Conservation (phyloP, 2,329 filamentous ascomycete genomes). For the Ascochyta clinopodiicola region DNA sequence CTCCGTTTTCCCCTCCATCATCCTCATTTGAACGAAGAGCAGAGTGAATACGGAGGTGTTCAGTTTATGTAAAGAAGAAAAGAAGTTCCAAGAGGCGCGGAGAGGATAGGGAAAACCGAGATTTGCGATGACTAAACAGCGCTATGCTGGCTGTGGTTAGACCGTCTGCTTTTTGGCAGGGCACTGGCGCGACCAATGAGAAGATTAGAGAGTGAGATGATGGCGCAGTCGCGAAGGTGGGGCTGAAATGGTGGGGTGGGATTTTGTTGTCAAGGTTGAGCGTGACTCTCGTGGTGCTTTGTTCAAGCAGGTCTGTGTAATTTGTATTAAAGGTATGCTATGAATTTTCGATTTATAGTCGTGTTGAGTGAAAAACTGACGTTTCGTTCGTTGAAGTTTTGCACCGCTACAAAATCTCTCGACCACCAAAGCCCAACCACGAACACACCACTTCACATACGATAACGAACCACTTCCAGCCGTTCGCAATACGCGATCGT, state of each 20-base stretch:
- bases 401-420: conserved; percentile 8
- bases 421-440: conserved; percentile 11
- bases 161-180: conserved; percentile 21
- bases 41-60: conserved; percentile 70
- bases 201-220: not conserved
- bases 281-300: conserved; percentile 10
- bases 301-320: not conserved
- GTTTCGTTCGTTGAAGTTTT: conserved; percentile 15
- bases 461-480: not conserved
- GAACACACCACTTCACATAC: conserved; percentile 15
- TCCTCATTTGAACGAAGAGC: conserved; percentile 63
- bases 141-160: conserved; percentile 20
- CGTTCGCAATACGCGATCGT: conserved; percentile 12
- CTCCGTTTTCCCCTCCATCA: conserved; percentile 73
- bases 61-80: conserved; percentile 48
- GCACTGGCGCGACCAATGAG: not conserved
- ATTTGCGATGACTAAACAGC: conserved; percentile 37
- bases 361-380: conserved; percentile 11
- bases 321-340: not conserved
- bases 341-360: not conserved
- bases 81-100: conserved; percentile 32
- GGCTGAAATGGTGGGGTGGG: conserved; percentile 14
- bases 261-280: conserved; percentile 4
- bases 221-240: conserved; percentile 14
- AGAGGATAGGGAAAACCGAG: conserved; percentile 24